These are phyloP conservation scores for Nannochloris sp. DNA, from an alignment of 139 green algal species.

Conservation along the genomic window DNA sequence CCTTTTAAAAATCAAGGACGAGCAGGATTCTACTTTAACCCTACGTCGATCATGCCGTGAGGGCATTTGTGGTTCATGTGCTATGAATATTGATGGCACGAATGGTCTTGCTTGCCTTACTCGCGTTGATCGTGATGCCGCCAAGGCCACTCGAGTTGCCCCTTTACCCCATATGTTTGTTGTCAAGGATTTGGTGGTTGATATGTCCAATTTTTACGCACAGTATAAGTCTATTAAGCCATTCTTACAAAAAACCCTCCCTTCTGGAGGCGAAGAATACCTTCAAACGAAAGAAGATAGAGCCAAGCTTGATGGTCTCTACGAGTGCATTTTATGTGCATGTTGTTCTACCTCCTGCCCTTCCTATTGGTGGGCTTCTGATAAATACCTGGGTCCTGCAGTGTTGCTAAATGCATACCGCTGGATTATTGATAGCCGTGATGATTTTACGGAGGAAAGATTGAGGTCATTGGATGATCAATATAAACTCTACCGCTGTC, in stretches of 20 bases:
- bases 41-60: conserved; percentile 93
- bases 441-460: conserved; percentile 87
- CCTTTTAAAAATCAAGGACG: conserved; percentile 98
- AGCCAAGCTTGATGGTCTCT: conserved; percentile 94
- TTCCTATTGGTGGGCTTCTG: conserved; percentile 96
- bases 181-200: conserved; percentile 94
- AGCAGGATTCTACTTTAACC: conserved; percentile 84
- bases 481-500: conserved; percentile 97
- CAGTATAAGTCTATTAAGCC: conserved; percentile 98
- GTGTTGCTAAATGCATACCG: conserved; percentile 92
- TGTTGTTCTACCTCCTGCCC: conserved; percentile 97
- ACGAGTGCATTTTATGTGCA: conserved; percentile 99
- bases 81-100: conserved; percentile 98
- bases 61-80: conserved; percentile 97
- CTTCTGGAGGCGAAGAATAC: conserved; percentile 63
- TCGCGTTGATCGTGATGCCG: conserved; percentile 58
- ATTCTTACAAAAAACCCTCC: conserved; percentile 80
- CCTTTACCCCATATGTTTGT: conserved; percentile 99
- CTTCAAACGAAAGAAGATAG: conserved; percentile 86
- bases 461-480: conserved; percentile 84
- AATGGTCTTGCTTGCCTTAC: conserved; percentile 95
- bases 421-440: conserved; percentile 87
- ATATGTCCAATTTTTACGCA: conserved; percentile 99
- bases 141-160: conserved; percentile 67
- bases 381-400: conserved; percentile 98